Conservation (phyloP, 495 filamentous ascomycete species). For the Penicillium odoratum region DNA sequence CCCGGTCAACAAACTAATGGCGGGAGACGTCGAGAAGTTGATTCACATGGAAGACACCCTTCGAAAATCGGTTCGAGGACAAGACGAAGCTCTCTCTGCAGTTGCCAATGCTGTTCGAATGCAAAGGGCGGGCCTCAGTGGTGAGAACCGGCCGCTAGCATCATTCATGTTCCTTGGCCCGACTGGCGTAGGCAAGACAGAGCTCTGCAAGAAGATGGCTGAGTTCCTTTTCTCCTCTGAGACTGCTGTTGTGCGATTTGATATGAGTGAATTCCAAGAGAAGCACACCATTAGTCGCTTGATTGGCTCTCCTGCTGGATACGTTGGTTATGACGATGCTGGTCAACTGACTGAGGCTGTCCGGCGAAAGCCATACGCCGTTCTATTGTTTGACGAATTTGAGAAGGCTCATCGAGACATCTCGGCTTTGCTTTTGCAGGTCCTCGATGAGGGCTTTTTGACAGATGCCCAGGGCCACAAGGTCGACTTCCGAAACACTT, state of each 20-base stretch:
- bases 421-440: conserved; percentile 88
- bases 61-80: conserved; percentile 80
- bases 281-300: conserved; percentile 93
- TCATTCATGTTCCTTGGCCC: conserved; percentile 98
- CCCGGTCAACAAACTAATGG: conserved; percentile 84
- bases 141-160: conserved; percentile 86
- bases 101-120: conserved; percentile 92
- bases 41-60: conserved; percentile 94
- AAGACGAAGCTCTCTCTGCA: conserved; percentile 88
- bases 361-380: conserved; percentile 90
- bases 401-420: conserved; percentile 97
- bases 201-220: conserved; percentile 95
- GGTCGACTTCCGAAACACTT: conserved; percentile 92
- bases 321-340: conserved; percentile 95
- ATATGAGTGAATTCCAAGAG: conserved; percentile 98
- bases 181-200: conserved; percentile 96
- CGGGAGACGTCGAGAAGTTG: conserved; percentile 87
- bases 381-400: conserved; percentile 94
- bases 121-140: conserved; percentile 88
- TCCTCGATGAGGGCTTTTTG: conserved; percentile 94
- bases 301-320: conserved; percentile 90
- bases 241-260: conserved; percentile 85
- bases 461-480: conserved; percentile 95
- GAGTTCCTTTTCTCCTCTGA: conserved; percentile 91
- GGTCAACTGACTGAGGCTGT: conserved; percentile 97